Evolutionary conservation across 345 rosid species (phyloP).

Genomic region (Stellera chamaejasme): DNA sequence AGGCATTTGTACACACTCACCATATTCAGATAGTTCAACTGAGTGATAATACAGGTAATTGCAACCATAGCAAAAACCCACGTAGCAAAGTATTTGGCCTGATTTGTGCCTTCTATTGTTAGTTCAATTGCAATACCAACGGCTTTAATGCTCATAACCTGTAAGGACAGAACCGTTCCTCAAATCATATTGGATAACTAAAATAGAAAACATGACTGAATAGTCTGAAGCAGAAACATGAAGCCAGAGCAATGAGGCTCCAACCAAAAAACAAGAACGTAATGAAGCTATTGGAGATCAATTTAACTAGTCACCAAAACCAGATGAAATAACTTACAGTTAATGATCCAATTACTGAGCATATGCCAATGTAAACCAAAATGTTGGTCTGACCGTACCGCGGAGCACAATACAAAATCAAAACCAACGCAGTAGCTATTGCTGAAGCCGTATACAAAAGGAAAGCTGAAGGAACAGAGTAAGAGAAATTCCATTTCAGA

Average conservation of each 20-base stretch:
- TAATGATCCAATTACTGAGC: conserved; percentile 68
- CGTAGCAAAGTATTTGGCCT: conserved; percentile 47
- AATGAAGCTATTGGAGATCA: conserved; percentile 3
- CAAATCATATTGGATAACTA: no score
- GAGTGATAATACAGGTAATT: conserved; percentile 59
- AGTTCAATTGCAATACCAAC: conserved; percentile 76
- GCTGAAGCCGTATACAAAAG: conserved; percentile 58
- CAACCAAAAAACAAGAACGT: no score
- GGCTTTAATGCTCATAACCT: conserved; percentile 88
- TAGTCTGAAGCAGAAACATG: background rate
- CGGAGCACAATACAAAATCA: conserved; percentile 55
- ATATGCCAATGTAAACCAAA: conserved; percentile 61
- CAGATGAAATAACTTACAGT: conserved; percentile 34
- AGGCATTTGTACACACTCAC: conserved; percentile 24
- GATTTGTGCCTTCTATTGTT: conserved; percentile 57
- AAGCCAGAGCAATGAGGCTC: background rate
- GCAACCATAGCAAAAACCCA: conserved; percentile 78
- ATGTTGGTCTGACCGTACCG: conserved; percentile 77
- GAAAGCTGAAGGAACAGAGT: conserved; percentile 37
- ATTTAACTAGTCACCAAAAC: background rate
- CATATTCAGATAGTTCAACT: conserved; percentile 74
- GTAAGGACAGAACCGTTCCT: conserved; percentile 8
- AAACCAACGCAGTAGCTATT: conserved; percentile 47
- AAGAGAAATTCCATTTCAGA: conserved; percentile 2
- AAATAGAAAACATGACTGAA: background rate